These are phyloP conservation scores for Fraxinus quadrangulata DNA, from an alignment of 257 asterid genomes.

Conservation along the genomic window DNA sequence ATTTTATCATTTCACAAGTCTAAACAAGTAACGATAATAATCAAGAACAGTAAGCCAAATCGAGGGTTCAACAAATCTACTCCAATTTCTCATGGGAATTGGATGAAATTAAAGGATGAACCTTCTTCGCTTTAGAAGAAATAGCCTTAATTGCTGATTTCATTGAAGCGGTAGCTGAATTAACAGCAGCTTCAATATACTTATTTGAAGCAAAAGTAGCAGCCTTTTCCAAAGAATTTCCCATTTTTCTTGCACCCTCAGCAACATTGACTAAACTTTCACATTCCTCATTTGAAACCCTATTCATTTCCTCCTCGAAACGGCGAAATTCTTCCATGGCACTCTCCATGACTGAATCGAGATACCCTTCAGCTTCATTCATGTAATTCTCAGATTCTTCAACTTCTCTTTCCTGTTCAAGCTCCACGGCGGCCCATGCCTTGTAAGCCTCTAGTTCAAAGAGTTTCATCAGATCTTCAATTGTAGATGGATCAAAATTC, in stretches of 20 bases:
- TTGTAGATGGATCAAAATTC: constrained; percentile 72
- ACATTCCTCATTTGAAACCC: constrained; percentile 44
- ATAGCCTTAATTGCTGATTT: constrained; percentile 68
- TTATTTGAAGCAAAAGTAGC: constrained; percentile 67
- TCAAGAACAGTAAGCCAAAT: background rate
- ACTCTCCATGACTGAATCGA: constrained; percentile 78
- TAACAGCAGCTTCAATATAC: constrained; percentile 79
- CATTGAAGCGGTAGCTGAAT: constrained; percentile 79
- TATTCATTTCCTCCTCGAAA: constrained; percentile 82
- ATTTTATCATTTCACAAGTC: background rate
- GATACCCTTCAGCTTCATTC: constrained; percentile 57
- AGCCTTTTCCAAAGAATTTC: constrained; percentile 61
- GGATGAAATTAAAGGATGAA: constrained; percentile 54
- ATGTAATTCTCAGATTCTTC: constrained; percentile 39
- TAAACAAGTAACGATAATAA: background rate
- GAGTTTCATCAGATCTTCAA: constrained; percentile 79
- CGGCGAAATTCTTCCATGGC: constrained; percentile 84
- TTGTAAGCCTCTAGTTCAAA: constrained; percentile 85
- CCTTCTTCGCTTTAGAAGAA: constrained; percentile 62
- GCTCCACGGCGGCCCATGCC: constrained; percentile 91
- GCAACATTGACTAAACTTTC: constrained; percentile 49
- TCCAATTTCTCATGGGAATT: background rate
- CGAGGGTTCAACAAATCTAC: background rate
- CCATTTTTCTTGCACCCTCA: constrained; percentile 64
- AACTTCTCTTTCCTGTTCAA: constrained; percentile 47